Base-by-base conservation (phyloP, 2,329 filamentous ascomycete genomes). In the Parastagonospora nodorum region DNA sequence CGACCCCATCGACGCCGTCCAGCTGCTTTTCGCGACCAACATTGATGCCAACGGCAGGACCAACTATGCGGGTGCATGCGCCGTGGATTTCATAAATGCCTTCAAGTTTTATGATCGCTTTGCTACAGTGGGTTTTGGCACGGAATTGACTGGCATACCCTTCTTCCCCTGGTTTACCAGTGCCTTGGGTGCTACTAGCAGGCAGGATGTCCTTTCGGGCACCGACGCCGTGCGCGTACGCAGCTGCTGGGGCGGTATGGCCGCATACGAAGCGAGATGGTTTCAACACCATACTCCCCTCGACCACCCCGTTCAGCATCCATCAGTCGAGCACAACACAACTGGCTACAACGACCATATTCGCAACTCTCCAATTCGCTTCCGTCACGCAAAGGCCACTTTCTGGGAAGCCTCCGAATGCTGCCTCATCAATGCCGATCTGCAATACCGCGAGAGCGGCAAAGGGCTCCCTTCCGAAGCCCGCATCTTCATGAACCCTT, bases 161-260 rank as follows among this genome's bases (percentile, higher is more conserved):
- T 82, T 87, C 51, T 92, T 83, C 69, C 88, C 88, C 0, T 88
- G 85, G 74, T 88, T 89, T 69, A 80, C 83, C 4, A 73, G 67
- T 39, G 76, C 74, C 1, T 82, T 82, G 1, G 69, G 80, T 11
- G 84, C 76, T 0, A 67, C 61, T n/a, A 78, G 74, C 74, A 79
- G 88, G 38, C 76, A 78, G 4, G 87, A 88, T 66, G 85, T 90
- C 14, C 70, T 89, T 1, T 75, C 75, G 0, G 82, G 84, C 48
- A 80, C 70, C 32, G 84, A 87, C 58, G 83, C 87, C 0, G 88
- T 92, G 1, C 81, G 84, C 8, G 88, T 91, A 1, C 83, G 82
- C 61, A 86, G 85, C 57, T 92, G 89, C 73, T 92, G 88, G 89
- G 87, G 88, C 45, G 89, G 89, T 16, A 90, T 91, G 83, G 86